Conservation (phyloP, 1,284 basidiomycete species). For the Pascua sp. region DNA sequence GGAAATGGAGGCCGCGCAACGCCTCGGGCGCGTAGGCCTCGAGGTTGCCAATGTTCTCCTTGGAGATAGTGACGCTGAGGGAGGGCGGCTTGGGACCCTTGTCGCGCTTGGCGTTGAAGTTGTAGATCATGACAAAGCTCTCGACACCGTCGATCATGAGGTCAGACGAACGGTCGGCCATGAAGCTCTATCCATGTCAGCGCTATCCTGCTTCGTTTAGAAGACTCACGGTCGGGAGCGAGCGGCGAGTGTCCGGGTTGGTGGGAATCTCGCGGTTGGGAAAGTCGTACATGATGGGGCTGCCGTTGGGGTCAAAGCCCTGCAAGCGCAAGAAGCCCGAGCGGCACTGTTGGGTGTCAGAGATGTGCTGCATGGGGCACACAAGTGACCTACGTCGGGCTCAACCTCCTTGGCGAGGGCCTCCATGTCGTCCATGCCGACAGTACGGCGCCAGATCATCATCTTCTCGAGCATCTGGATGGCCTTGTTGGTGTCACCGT, state of each 20-base stretch:
- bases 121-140: conserved; percentile 30
- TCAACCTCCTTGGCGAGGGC: conserved; percentile 26
- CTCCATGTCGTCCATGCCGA: conserved; percentile 34
- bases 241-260: conserved; percentile 8
- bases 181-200: conserved; percentile 26
- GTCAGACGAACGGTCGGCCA: conserved; percentile 41
- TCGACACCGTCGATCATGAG: conserved; percentile 35
- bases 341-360: too few species aligned
- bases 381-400: too few species aligned
- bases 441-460: conserved; percentile 35
- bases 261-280: conserved; percentile 24
- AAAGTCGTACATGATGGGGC: conserved; percentile 38
- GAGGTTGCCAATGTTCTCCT: conserved; percentile 27
- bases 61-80: conserved; percentile 19
- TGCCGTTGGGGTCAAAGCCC: conserved; percentile 25
- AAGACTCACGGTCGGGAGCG: too few species aligned
- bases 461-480: conserved; percentile 26
- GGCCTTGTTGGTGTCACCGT: too few species aligned
- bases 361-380: too few species aligned
- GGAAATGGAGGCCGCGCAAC: conserved; percentile 28
- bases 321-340: conserved; percentile 5
- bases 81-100: conserved; percentile 32
- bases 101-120: conserved; percentile 36
- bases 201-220: too few species aligned
- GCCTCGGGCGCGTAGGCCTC: conserved; percentile 34